phyloP scores from a whole-genome alignment of 139 green algal species.

The Edaphochlamys debaryana region DNA sequence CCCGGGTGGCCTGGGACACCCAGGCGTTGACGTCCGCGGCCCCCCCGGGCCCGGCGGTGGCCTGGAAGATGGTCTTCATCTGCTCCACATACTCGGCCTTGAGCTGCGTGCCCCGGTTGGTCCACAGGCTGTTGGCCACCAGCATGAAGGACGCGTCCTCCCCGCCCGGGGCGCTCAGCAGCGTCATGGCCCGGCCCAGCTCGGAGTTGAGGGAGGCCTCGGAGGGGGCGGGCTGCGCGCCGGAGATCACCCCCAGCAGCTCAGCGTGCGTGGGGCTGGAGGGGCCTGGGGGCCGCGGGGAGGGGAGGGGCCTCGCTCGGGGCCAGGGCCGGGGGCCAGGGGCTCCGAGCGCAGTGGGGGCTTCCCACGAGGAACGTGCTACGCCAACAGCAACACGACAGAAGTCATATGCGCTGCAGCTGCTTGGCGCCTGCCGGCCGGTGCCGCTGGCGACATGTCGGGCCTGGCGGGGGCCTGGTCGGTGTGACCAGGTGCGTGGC shows the following conservation, averaged over 20 bases:
- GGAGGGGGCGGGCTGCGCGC: neutral
- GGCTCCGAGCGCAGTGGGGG: no score
- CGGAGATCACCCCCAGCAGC: neutral
- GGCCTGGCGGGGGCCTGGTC: no score
- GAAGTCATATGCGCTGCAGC: no score
- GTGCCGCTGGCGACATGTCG: no score
- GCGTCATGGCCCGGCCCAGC: conserved; percentile 3
- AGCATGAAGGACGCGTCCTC: neutral
- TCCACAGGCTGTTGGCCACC: conserved; percentile 33
- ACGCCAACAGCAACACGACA: no score
- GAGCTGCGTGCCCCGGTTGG: neutral
- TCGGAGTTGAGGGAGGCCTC: conserved; percentile 28
- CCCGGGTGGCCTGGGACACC: conserved; percentile 9
- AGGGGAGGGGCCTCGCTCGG: no score
- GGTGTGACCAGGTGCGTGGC: no score
- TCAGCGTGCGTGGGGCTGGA: neutral
- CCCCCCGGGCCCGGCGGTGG: neutral
- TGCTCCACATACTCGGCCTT: neutral
- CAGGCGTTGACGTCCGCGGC: conserved; percentile 33
- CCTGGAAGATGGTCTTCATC: conserved; percentile 11
- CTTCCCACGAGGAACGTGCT: no score
- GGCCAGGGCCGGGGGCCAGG: no score
- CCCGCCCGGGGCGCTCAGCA: neutral
- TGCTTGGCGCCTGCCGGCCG: no score
- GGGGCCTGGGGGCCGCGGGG: neutral